A percentile compares a stretch with the other conserved stretches of the same genome.
phyloP scores from a whole-genome alignment of 352 stramenopile genomes.

The Globisporangium sylvaticum region DNA sequence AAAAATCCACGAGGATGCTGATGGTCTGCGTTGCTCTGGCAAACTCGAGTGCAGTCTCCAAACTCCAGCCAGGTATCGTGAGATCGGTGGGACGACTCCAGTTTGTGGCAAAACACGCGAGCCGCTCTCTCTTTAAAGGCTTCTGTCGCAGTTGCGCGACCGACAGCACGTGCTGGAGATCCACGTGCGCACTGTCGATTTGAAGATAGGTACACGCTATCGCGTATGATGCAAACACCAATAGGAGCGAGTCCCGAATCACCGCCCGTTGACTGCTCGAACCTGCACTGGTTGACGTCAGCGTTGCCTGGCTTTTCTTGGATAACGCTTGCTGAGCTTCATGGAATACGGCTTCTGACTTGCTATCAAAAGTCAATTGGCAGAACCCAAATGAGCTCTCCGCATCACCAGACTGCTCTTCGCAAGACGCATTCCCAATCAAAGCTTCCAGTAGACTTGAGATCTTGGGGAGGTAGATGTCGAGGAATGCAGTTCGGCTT shows the following conservation, averaged over 20 bases:
- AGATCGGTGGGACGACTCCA: neutral
- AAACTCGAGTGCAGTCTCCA: conserved; percentile 8
- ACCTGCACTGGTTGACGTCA: neutral
- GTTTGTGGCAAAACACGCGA: neutral
- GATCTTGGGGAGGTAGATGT: neutral
- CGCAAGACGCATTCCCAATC: neutral
- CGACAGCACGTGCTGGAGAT: conserved; percentile 19
- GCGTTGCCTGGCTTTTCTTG: neutral
- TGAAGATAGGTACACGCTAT: conserved; percentile 20
- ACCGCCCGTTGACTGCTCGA: neutral
- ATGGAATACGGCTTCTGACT: neutral
- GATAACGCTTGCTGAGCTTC: neutral
- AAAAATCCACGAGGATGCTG: conserved; percentile 11
- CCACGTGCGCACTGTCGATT: conserved; percentile 18
- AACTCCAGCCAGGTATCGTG: neutral
- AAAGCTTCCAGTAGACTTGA: neutral
- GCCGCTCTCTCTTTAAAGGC: neutral
- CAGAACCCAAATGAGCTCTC: neutral
- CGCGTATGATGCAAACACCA: conserved; percentile 23
- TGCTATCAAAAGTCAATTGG: neutral
- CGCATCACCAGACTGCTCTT: neutral
- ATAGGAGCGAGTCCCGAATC: conserved; percentile 12
- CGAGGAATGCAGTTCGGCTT: neutral
- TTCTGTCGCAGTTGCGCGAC: neutral
- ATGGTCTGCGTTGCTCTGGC: conserved; percentile 5